phyloP scores from a whole-genome alignment of 1,284 basidiomycete genomes.

The Naganishia cerealis region DNA sequence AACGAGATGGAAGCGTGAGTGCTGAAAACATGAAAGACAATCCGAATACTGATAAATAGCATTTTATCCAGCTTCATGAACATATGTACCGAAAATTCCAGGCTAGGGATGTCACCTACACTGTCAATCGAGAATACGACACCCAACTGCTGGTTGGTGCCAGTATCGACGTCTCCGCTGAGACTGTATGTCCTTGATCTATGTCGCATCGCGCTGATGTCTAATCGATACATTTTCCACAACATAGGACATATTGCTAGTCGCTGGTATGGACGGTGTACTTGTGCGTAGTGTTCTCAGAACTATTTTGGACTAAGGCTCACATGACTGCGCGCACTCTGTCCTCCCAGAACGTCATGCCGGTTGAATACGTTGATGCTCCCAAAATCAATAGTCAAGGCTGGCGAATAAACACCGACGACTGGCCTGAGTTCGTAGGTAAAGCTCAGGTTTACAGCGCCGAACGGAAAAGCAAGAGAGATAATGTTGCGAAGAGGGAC shows the following conservation, averaged over 20 bases:
- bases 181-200: slow-evolving; percentile 33
- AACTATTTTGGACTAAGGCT: neutral
- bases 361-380: slow-evolving; percentile 23
- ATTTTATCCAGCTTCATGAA: slow-evolving; percentile 49
- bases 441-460: slow-evolving; percentile 23
- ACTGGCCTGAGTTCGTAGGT: slow-evolving; percentile 24
- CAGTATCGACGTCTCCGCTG: slow-evolving; percentile 48
- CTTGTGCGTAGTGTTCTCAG: slow-evolving; percentile 1
- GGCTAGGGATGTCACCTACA: slow-evolving; percentile 51
- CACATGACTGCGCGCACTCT: neutral
- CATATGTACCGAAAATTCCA: slow-evolving; percentile 53
- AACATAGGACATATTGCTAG: slow-evolving; percentile 13
- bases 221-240: neutral
- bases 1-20: slow-evolving; percentile 27
- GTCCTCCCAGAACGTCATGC: slow-evolving; percentile 8
- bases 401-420: slow-evolving; percentile 27
- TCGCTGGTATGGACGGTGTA: slow-evolving; percentile 23
- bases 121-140: slow-evolving; percentile 55
- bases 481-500: slow-evolving; percentile 1
- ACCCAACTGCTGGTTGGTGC: slow-evolving; percentile 58
- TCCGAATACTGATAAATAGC: neutral
- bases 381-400: slow-evolving; percentile 28
- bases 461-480: slow-evolving; percentile 13
- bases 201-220: neutral
- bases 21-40: neutral